Base-by-base conservation (phyloP, 108 stramenopile genomes). In the Pelagomonas calceolata region DNA sequence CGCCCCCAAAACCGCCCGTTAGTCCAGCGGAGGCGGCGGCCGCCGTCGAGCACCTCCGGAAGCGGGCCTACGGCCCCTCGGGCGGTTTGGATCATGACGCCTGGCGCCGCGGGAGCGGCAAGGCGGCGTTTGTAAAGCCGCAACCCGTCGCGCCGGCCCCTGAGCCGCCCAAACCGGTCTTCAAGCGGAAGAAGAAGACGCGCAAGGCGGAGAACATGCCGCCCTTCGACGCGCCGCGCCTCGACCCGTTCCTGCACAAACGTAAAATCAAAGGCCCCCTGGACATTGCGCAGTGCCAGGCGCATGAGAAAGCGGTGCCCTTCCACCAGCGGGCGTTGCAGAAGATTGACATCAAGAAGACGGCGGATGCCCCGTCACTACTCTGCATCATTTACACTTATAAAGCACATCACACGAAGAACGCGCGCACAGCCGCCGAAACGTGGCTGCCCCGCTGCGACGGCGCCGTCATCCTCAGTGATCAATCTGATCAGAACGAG, bases 361-460 rank as follows among this genome's bases (percentile, higher is more conserved):
- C 12, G 9, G 5, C 5, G 9, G 39, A 43, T 5, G 39, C 39
- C 9, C 39, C 39, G 39, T 10, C 39, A 10, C 10, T 60, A 26
- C 14, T 60, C 21, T 60, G 51, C 51, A 26, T 60, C 51, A 60
- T 60, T 26, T 60, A 60, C 51, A 60, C 51, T 17, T 60, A 60
- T 26, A 16, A 12, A 17, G 10, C 3, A 26, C 14, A 60, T 12
- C 51, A 60, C 51, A 4, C 14, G 21, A 26, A 1, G 21, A 26
- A 1, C 21, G 51, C 7, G 1, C 3, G 4, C 21, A 26, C 51
- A 1, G 26, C 21, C 7, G 3, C 51, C 60, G 71, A 68, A 68
- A 82, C 81, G 18, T 82, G 81, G 81, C 79, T 64, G 18, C 67
- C 72, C 30, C 79, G 77, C 33, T 82, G 81, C 73, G 81, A 82